A percentile compares a stretch with the other conserved stretches of the same genome.
Evolutionary conservation across 2,329 filamentous ascomycete species (phyloP).

Genomic region (Corynespora cassiicola): DNA sequence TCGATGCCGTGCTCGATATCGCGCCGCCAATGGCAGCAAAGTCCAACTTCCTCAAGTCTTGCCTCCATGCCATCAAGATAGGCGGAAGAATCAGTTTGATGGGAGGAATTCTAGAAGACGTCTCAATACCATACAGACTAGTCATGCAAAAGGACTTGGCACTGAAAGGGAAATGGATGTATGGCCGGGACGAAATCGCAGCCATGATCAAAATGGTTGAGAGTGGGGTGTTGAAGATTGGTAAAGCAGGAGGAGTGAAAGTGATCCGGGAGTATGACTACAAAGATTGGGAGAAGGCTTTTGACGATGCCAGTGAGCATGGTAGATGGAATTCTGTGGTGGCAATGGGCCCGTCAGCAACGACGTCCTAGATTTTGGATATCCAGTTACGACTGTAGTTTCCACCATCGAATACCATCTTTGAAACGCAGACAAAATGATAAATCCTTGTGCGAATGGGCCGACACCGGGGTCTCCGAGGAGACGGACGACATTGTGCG

Average conservation of each 20-base stretch:
- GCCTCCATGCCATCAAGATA: conserved; percentile 25
- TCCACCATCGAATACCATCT: too few species aligned
- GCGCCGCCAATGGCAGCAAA: conserved; percentile 45
- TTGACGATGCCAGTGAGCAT: conserved; percentile 5
- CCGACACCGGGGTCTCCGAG: too few species aligned
- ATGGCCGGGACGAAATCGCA: conserved; percentile 45
- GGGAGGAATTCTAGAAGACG: conserved; percentile 7
- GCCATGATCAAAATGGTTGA: conserved; percentile 52
- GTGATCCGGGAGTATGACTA: conserved; percentile 1
- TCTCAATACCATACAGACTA: neutral
- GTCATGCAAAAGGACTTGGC: conserved; percentile 30
- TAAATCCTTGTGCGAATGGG: too few species aligned
- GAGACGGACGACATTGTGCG: too few species aligned
- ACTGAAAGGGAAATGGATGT: conserved; percentile 54
- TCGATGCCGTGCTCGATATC: conserved; percentile 57
- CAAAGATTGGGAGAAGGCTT: conserved; percentile 7
- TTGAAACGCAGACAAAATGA: too few species aligned
- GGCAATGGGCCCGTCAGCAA: conserved; percentile 1
- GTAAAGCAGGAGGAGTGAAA: conserved; percentile 18
- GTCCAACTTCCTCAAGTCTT: conserved; percentile 49
- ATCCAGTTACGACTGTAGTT: too few species aligned
- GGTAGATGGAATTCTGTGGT: conserved; percentile 3
- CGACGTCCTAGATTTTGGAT: too few species aligned
- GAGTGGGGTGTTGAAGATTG: conserved; percentile 45
- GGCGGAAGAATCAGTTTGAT: conserved; percentile 8